phyloP scores from a whole-genome alignment of 495 filamentous ascomycete species.

The Parathielavia hyrcaniae region DNA sequence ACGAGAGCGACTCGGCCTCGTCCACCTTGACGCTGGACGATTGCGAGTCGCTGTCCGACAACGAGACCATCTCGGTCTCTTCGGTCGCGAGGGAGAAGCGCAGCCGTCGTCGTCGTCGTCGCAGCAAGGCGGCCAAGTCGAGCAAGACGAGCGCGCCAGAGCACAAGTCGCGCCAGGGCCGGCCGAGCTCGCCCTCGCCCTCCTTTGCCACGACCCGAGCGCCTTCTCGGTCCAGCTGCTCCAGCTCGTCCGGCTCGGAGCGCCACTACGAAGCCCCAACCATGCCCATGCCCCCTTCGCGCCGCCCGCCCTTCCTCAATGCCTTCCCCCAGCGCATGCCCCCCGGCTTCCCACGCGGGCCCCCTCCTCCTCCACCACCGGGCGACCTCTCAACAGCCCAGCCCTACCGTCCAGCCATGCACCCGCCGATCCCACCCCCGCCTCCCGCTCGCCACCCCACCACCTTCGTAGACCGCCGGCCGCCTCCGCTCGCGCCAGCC shows the following conservation, averaged over 20 bases:
- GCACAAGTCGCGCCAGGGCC: conserved; percentile 15
- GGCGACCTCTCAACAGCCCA: no score
- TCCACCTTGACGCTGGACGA: conserved; percentile 29
- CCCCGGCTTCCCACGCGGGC: background rate
- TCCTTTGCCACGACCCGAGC: conserved; percentile 15
- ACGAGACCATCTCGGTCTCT: conserved; percentile 25
- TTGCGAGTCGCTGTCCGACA: conserved; percentile 31
- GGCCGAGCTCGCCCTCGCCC: conserved; percentile 21
- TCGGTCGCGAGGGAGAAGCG: conserved; percentile 10
- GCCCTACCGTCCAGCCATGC: no score
- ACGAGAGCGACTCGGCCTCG: conserved; percentile 25
- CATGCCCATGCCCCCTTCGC: no score
- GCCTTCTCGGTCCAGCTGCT: conserved; percentile 27
- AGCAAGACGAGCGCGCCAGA: background rate
- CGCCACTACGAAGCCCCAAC: background rate
- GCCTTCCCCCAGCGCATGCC: conserved; percentile 1
- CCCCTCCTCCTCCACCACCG: background rate
- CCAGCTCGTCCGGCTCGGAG: conserved; percentile 1
- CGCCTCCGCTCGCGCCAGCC: background rate
- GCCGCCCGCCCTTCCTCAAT: conserved; percentile 4
- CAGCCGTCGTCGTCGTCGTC: no score
- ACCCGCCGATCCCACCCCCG: conserved; percentile 2
- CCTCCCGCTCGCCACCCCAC: no score
- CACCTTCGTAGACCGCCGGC: background rate
- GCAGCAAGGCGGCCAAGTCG: conserved; percentile 5